Conservation (phyloP, 371 early-diverging fungal genomes). For the Apophysomyces variabilis region DNA sequence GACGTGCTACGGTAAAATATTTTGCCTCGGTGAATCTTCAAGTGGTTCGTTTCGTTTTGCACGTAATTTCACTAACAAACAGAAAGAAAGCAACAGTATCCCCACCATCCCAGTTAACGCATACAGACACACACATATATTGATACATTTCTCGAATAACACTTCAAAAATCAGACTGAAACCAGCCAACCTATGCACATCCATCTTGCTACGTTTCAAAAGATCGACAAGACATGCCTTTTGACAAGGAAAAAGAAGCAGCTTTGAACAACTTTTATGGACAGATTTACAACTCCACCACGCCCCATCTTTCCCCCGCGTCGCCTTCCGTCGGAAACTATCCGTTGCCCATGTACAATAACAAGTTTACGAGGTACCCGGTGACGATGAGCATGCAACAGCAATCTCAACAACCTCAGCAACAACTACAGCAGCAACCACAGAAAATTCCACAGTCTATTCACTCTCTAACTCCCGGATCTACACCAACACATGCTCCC, state of each 20-base stretch:
- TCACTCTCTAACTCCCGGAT: conserved; percentile 38
- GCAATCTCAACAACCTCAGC: not conserved
- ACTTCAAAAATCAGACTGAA: not conserved
- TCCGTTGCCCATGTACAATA: conserved; percentile 50
- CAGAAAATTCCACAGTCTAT: conserved; percentile 20
- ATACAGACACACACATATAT: no score
- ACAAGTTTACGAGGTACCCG: conserved; percentile 50
- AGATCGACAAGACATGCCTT: conserved; percentile 23
- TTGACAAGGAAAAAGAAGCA: conserved; percentile 33
- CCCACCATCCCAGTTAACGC: not conserved
- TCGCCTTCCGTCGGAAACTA: conserved; percentile 41
- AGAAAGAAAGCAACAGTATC: not conserved
- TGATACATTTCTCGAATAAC: not conserved
- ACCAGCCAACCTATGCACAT: not conserved
- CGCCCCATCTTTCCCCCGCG: conserved; percentile 51
- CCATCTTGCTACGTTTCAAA: conserved; percentile 11
- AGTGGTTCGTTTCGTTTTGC: not conserved
- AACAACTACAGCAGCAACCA: not conserved
- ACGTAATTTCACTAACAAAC: not conserved
- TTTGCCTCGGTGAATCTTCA: conserved; percentile 11
- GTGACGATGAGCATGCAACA: conserved; percentile 49
- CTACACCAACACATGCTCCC: conserved; percentile 36
- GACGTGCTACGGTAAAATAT: not conserved
- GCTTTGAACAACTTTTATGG: conserved; percentile 25
- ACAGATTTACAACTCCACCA: conserved; percentile 35